These are phyloP conservation scores for Lipomyces anomalus DNA, from an alignment of 805 yeast species.

Conservation along the genomic window DNA sequence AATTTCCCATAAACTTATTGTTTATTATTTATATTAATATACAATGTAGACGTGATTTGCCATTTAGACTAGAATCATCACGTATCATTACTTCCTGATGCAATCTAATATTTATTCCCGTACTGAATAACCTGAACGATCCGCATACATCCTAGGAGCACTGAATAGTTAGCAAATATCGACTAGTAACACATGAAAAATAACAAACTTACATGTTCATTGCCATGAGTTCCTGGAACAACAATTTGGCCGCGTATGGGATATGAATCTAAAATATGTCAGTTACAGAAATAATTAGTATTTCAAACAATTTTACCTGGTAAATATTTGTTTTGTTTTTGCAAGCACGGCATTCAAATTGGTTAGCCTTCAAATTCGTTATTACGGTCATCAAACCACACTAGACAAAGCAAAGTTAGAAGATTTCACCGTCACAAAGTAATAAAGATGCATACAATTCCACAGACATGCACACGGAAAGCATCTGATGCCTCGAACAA, in stretches of 20 bases:
- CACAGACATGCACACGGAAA: conserved; percentile 96
- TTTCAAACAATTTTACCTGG: conserved; percentile 49
- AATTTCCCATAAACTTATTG: too few relatives aligned
- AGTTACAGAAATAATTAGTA: not conserved
- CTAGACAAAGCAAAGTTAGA: not conserved
- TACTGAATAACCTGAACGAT: conserved; percentile 57
- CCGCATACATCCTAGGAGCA: conserved; percentile 88
- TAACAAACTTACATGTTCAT: conserved; percentile 70
- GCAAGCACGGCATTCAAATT: conserved; percentile 97
- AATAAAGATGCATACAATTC: conserved; percentile 41
- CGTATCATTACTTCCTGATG: too few relatives aligned
- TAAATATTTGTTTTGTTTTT: conserved; percentile 97
- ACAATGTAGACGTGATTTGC: too few relatives aligned
- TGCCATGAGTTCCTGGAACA: conserved; percentile 99
- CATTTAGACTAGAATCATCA: too few relatives aligned
- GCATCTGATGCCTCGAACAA: conserved; percentile 99
- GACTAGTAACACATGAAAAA: not conserved
- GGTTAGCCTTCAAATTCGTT: conserved; percentile 95
- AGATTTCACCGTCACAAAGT: not conserved
- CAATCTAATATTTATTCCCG: conserved; percentile 5
- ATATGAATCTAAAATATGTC: conserved; percentile 45
- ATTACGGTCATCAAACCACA: conserved; percentile 98
- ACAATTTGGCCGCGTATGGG: conserved; percentile 96
- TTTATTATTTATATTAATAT: too few relatives aligned
- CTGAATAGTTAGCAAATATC: not conserved